A percentile compares a stretch with the other conserved stretches of the same genome.
phyloP scores from a whole-genome alignment of 2,329 filamentous ascomycete genomes.

The Paracamarosporium sp. region DNA sequence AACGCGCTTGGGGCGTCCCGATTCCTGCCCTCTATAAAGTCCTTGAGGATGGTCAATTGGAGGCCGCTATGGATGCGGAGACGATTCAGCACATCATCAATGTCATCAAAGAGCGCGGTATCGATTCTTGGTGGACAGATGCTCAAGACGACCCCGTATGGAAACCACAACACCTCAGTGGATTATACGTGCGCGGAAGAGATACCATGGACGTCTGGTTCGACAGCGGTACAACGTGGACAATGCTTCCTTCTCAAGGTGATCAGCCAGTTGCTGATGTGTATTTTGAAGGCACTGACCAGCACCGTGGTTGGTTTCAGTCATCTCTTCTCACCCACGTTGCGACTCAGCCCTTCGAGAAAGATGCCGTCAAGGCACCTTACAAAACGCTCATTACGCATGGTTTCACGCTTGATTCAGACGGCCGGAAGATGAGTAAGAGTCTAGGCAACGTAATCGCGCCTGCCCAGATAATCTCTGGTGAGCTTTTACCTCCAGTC shows the following conservation, averaged over 20 bases:
- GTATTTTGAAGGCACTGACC: slow-evolving; percentile 92
- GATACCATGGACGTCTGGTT: slow-evolving; percentile 99
- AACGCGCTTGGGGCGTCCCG: slow-evolving; percentile 94
- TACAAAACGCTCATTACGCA: slow-evolving; percentile 94
- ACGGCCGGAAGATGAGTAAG: slow-evolving; percentile 99
- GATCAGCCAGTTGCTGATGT: slow-evolving; percentile 71
- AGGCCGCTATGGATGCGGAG: slow-evolving; percentile 78
- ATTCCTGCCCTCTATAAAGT: slow-evolving; percentile 87
- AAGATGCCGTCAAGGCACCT: slow-evolving; percentile 61
- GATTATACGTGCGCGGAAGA: slow-evolving; percentile 73
- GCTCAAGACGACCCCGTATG: slow-evolving; percentile 75
- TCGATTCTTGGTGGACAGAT: slow-evolving; percentile 96
- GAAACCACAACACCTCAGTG: slow-evolving; percentile 70
- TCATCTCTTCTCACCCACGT: slow-evolving; percentile 90
- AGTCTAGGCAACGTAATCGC: slow-evolving; percentile 88
- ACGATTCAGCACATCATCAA: slow-evolving; percentile 85
- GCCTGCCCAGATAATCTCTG: slow-evolving; percentile 84
- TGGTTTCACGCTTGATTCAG: slow-evolving; percentile 87
- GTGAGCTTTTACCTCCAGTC: slow-evolving; percentile 74
- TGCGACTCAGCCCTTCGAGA: slow-evolving; percentile 60
- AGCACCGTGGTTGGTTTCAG: slow-evolving; percentile 98
- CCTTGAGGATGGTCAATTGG: slow-evolving; percentile 60
- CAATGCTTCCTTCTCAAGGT: slow-evolving; percentile 43
- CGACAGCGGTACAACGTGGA: slow-evolving; percentile 96
- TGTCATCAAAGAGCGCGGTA: slow-evolving; percentile 77